Percentiles rank a stretch among this genome's conserved stretches.
Evolutionary conservation across 768 basidiomycete species (phyloP).

Genomic region (Ramaria rubella): DNA sequence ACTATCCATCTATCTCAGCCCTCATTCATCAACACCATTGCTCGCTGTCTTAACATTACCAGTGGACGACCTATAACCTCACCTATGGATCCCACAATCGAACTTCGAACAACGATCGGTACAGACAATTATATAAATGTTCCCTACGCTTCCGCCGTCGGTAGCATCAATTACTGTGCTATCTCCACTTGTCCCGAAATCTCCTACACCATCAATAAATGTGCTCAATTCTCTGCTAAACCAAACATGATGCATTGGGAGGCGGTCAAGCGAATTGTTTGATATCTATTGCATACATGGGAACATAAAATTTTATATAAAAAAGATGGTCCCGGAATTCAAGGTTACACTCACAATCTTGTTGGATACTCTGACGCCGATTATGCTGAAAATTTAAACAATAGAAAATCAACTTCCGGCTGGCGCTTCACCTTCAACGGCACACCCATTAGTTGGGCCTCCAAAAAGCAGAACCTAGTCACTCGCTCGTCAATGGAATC

Average conservation of each 20-base stretch:
- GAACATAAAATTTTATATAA: not conserved
- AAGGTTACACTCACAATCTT: not conserved
- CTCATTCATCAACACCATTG: conserved; percentile 7
- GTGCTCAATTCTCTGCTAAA: conserved; percentile 11
- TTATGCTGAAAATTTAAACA: conserved; percentile 15
- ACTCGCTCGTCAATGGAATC: conserved; percentile 23
- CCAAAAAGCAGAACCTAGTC: conserved; percentile 20
- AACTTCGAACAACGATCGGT: conserved; percentile 7
- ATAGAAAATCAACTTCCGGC: conserved; percentile 27
- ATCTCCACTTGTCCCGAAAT: conserved; percentile 22
- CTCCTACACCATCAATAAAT: conserved; percentile 12
- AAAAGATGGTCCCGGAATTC: not conserved
- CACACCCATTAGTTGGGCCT: conserved; percentile 19
- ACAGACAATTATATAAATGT: not conserved
- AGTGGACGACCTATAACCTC: conserved; percentile 13
- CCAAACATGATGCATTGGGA: conserved; percentile 11
- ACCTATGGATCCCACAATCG: conserved; percentile 17
- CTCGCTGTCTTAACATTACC: conserved; percentile 13
- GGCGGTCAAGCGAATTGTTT: conserved; percentile 10
- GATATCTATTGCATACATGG: conserved; percentile 3
- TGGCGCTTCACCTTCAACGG: conserved; percentile 23
- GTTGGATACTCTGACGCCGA: not conserved
- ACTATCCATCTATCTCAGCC: conserved; percentile 2
- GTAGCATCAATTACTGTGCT: conserved; percentile 18
- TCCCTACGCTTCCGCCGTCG: conserved; percentile 10